Evolutionary conservation across 2,329 filamentous ascomycete genomes (phyloP).

Genomic region (Pseudogymnoascus sp.): DNA sequence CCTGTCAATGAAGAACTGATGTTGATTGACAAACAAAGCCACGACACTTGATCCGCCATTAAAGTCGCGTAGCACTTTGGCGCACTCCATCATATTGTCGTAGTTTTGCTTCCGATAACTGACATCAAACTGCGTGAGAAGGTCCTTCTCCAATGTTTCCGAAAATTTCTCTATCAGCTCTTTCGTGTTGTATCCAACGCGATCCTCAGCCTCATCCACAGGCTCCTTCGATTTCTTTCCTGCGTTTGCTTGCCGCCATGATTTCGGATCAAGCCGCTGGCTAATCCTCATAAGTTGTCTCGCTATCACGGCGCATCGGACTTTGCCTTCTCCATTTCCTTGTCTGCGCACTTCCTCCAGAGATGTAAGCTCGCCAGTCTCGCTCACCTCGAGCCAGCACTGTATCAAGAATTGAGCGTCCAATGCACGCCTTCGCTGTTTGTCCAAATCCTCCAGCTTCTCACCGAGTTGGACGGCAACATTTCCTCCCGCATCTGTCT

Average conservation of each 20-base stretch:
- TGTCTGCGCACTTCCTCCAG: conserved; percentile 81
- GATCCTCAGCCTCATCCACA: neutral
- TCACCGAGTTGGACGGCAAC: conserved; percentile 92
- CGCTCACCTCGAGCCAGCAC: conserved; percentile 93
- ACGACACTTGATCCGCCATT: conserved; percentile 93
- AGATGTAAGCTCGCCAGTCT: conserved; percentile 76
- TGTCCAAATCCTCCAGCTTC: conserved; percentile 84
- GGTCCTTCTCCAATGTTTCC: conserved; percentile 88
- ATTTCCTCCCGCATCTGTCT: conserved; percentile 54
- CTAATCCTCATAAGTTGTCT: conserved; percentile 91
- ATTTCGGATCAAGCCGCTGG: conserved; percentile 72
- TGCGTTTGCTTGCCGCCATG: conserved; percentile 56
- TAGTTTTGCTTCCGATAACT: conserved; percentile 94
- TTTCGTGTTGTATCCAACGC: conserved; percentile 53
- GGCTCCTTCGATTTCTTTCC: conserved; percentile 42
- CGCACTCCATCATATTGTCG: conserved; percentile 96
- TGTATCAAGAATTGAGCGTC: conserved; percentile 93
- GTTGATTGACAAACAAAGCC: conserved; percentile 93
- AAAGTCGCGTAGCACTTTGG: conserved; percentile 88
- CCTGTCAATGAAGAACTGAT: conserved; percentile 97
- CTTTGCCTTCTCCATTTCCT: conserved; percentile 81
- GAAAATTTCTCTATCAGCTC: conserved; percentile 95
- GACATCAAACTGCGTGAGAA: conserved; percentile 93
- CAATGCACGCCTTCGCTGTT: conserved; percentile 78
- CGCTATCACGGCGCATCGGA: conserved; percentile 87